Conservation (phyloP, 306 rosid species). For the Prunus kanzakura region DNA sequence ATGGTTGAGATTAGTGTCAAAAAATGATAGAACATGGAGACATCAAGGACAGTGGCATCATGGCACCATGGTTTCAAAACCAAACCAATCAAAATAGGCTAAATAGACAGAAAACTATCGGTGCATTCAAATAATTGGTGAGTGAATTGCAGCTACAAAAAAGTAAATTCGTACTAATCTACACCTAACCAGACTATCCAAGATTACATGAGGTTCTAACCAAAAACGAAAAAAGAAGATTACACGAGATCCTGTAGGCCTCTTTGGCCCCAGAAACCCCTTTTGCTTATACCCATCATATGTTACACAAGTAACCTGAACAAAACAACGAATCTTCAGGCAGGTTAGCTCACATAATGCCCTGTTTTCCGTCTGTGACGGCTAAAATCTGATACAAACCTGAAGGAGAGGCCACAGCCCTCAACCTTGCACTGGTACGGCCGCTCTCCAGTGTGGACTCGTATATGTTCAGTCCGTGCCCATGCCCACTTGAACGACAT, state of each 20-base stretch:
- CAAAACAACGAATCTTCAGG: constrained; percentile 30
- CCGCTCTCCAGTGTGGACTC: constrained; percentile 95
- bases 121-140: constrained; percentile 34
- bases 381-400: constrained; percentile 91
- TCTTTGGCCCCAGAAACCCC: constrained; percentile 26
- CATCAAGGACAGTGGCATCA: no score
- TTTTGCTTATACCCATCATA: constrained; percentile 27
- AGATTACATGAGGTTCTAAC: constrained; percentile 17
- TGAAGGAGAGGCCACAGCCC: constrained; percentile 88
- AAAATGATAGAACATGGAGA: no score
- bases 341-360: constrained; percentile 55
- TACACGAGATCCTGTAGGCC: constrained; percentile 27
- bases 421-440: constrained; percentile 85
- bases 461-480: constrained; percentile 95
- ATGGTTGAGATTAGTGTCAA: no score
- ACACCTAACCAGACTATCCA: constrained; percentile 39
- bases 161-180: constrained; percentile 44
- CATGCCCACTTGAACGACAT: constrained; percentile 99
- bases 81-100: no score
- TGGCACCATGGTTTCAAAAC: no score
- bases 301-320: constrained; percentile 21
- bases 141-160: constrained; percentile 32
- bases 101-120: constrained; percentile 11
- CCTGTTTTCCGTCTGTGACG: constrained; percentile 94
- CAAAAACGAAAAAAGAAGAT: neutral